Base-by-base conservation (phyloP, 352 stramenopile genomes). In the Detonula confervacea region DNA sequence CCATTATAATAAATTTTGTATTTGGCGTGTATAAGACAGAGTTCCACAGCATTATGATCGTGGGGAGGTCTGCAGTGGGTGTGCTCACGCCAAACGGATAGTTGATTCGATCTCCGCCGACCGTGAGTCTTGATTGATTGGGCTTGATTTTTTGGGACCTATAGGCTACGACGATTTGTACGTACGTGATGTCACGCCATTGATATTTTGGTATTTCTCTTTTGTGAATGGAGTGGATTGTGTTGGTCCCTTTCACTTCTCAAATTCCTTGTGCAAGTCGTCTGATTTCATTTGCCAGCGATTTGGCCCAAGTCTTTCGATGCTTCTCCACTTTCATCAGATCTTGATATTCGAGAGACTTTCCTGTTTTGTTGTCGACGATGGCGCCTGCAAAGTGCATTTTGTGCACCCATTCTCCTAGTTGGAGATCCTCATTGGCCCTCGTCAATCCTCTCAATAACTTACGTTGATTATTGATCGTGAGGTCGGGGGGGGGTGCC, bases 31-130 rank as follows among this genome's bases (percentile, higher is more conserved):
- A 69, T 6, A 80, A 18, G 16, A 76, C 49, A 35, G 20, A 68
- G 37, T 80, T 84, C 33, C 72, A 16, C 0, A 66, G 51, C 1
- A 71, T 9, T 76, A 80, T 83, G 4, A 70, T 16, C 0, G 55
- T 62, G 1, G 27, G n/a, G 0, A 83, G 0, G 18, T 62, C 46
- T 1, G 37, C 47, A n/a, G 49, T 49, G 1, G 18, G 33, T 7
- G 63, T 83, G 27, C 0, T 30, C 0, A 33, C 22, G 20, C 70
- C 42, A 4, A 18, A 18, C 16, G 24, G 24, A 30, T 66, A 78
- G n/a, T 78, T 0, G n/a, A 73, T 0, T 20, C 39, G 39, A 25
- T 77, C 44, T 0, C 67, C 56, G 44, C 65, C 61, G 14, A 66
- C 49, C 3, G 47, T 67, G 2, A 73, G n/a, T 24, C 62, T 27